phyloP scores from a whole-genome alignment of 2,329 filamentous ascomycete genomes.

The Acrodontium crateriforme region DNA sequence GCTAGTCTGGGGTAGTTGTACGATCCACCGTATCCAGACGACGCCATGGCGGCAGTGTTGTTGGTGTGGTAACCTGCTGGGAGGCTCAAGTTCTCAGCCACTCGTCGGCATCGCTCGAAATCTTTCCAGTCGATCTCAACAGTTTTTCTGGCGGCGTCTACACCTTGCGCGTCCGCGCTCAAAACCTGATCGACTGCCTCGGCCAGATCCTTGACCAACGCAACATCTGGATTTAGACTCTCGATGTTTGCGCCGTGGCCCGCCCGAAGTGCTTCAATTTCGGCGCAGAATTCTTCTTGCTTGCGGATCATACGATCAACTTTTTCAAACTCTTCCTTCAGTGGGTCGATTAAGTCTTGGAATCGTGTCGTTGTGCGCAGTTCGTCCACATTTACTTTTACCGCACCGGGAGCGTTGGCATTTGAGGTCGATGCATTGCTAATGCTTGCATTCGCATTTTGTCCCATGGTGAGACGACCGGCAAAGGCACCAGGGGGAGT shows the following conservation, averaged over 20 bases:
- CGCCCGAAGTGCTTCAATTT: conserved; percentile 55
- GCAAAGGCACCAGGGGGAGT: conserved; percentile 16
- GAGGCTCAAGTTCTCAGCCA: conserved; percentile 60
- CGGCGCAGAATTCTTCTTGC: conserved; percentile 62
- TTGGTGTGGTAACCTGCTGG: conserved; percentile 45
- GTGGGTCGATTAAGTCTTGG: conserved; percentile 70
- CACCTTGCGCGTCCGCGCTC: conserved; percentile 47
- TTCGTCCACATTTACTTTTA: conserved; percentile 65
- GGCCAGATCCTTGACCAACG: conserved; percentile 46
- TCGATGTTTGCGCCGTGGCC: conserved; percentile 49
- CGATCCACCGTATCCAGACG: conserved; percentile 3
- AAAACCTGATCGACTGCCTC: conserved; percentile 50
- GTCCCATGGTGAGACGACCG: conserved; percentile 31
- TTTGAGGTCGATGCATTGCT: conserved; percentile 31
- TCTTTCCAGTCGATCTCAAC: conserved; percentile 55
- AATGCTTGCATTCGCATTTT: conserved; percentile 20
- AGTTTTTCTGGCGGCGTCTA: conserved; percentile 41
- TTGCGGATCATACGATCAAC: conserved; percentile 70
- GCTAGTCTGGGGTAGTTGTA: background rate
- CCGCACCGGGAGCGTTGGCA: conserved; percentile 43
- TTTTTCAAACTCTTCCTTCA: conserved; percentile 63
- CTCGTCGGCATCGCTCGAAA: conserved; percentile 57
- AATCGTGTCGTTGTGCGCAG: conserved; percentile 81
- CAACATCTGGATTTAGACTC: conserved; percentile 51
- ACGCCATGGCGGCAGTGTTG: conserved; percentile 1